Base-by-base conservation (phyloP, 179 eudicot genomes). In the Dionaea muscipula region DNA sequence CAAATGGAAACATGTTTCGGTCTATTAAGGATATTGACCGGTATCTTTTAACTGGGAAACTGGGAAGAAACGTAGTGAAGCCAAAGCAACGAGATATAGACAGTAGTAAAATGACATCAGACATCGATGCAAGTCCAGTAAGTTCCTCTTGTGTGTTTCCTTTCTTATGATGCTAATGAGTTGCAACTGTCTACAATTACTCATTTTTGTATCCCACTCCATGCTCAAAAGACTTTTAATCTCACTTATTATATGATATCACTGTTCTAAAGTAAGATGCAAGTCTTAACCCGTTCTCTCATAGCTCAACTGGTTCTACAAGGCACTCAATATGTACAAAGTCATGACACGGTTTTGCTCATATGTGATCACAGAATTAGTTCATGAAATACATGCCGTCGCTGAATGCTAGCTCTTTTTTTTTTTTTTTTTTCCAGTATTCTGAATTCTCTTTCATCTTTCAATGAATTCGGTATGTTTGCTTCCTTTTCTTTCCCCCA, bases 11-110 rank as follows among this genome's bases (percentile, higher is more conserved):
- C 20, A 61, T 71, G 51, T 75, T 75, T 56, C 76, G 80, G 8
- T 75, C 80, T 16, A 40, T 72, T 45, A 75, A 75, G 67, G 80
- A 68, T 57, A 68, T 75, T 4, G 76, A 75, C 26, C 76, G 76
- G 0, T 75, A 75, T 62, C 76, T 75, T 58, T 40, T 72, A 33
- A 64, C 74, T 51, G 80, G 76, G 11, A 72, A 75, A 48, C 51
- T 75, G 63, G 73, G 73, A 57, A 64, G 64, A 26, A 70, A 56
- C 50, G 71, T 72, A 28, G 67, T 69, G 36, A 75, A 67, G 68
- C 47, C 63, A 46, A 66, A 63, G 59, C 62, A 60, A 5, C 60
- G 55, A 58, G 67, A 52, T 22, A 33, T 39, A 26, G 60, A 24
- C 44, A 21, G 55, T 47, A 63, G 24, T 22, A 37, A 50, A 15